Percentiles rank a stretch among this genome's conserved stretches.
Conservation (phyloP, 176 grass and related monocot genomes). For the Otatea glauca region DNA sequence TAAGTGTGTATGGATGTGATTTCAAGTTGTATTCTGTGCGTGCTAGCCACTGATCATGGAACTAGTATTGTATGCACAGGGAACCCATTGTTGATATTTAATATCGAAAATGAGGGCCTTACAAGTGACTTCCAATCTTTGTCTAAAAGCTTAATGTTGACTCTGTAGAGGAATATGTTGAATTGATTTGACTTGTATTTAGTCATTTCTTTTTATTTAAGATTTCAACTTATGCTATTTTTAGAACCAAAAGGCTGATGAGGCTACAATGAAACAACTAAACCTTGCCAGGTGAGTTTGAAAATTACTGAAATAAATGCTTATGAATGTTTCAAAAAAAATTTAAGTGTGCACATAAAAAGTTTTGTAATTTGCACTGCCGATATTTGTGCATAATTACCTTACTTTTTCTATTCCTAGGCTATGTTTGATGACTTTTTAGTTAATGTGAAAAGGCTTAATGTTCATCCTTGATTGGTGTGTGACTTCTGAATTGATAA, state of each 20-base stretch:
- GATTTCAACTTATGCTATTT: conserved; percentile 36
- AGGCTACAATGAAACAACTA: conserved; percentile 93
- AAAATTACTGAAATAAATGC: conserved; percentile 25
- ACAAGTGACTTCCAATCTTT: conserved; percentile 68
- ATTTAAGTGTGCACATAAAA: background rate
- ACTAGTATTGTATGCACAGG: too few species aligned
- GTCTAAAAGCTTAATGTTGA: conserved; percentile 27
- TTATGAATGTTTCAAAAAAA: background rate
- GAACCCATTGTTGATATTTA: conserved; percentile 94
- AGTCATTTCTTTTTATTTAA: background rate
- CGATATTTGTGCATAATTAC: conserved; percentile 8
- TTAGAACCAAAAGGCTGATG: conserved; percentile 99
- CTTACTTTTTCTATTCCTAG: background rate
- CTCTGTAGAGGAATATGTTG: background rate
- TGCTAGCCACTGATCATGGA: too few species aligned
- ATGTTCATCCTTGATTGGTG: background rate
- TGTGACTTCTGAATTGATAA: conserved; percentile 8
- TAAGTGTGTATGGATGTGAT: too few species aligned
- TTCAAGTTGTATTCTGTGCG: too few species aligned
- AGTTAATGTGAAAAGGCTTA: conserved; percentile 37
- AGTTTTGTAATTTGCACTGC: conserved; percentile 3
- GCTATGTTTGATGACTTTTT: background rate
- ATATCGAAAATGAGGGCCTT: conserved; percentile 94
- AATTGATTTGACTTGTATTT: background rate
- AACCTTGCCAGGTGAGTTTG: conserved; percentile 74